Conservation (phyloP, 2,329 filamentous ascomycete genomes). For the Penicillium thymicola region DNA sequence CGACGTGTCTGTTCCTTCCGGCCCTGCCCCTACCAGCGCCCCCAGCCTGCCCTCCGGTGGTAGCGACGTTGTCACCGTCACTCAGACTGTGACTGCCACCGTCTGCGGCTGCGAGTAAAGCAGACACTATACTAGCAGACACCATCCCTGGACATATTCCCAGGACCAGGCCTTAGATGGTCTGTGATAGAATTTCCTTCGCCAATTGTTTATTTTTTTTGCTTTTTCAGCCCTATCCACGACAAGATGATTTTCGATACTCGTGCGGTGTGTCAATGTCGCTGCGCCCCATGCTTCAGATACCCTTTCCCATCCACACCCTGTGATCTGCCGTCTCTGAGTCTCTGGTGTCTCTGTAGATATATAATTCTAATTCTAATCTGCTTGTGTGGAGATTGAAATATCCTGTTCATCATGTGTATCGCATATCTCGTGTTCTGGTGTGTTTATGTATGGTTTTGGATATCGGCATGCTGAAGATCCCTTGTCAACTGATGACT, state of each 20-base stretch:
- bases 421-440: slow-evolving; percentile 1
- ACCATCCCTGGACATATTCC: not conserved
- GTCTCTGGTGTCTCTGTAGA: slow-evolving; percentile 27
- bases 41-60: slow-evolving; percentile 9
- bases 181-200: not conserved
- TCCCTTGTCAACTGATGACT: slow-evolving; percentile 7
- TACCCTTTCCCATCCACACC: not conserved
- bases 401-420: slow-evolving; percentile 11
- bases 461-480: not conserved
- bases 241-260: slow-evolving; percentile 18
- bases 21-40: slow-evolving; percentile 14
- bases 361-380: slow-evolving; percentile 37
- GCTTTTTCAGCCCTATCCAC: slow-evolving; percentile 8
- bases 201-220: not conserved
- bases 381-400: slow-evolving; percentile 12
- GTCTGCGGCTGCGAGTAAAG: slow-evolving; percentile 26
- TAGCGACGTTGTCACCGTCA: slow-evolving; percentile 9
- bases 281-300: too few relatives aligned
- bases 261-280: too few relatives aligned
- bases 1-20: slow-evolving; percentile 2
- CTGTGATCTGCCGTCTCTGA: slow-evolving; percentile 18
- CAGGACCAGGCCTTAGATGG: not conserved
- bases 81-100: slow-evolving; percentile 10
- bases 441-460: not conserved
- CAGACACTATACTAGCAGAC: not conserved